Evolutionary conservation across 1,139 yeast species (phyloP), one percentile per base, ranked within the genome.

Genomic region (Yarrowia galli): DNA sequence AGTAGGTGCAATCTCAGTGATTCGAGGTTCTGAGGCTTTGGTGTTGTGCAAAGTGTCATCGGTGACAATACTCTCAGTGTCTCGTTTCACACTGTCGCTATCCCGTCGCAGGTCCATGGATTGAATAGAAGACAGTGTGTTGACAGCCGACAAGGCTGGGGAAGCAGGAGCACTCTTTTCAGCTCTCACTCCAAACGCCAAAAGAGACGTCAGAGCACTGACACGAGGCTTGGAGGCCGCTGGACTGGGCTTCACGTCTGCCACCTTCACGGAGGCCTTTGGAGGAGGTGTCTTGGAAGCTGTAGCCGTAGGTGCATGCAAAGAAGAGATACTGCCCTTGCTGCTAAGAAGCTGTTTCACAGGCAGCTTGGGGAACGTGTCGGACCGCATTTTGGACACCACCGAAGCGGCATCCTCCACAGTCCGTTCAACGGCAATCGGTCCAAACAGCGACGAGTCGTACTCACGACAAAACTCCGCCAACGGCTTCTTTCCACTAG

Each of bases 391-490:
- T 10, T 43, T 58, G 36, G 51, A 43, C 16, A 58, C 51, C 16
- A 58, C 64, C 2, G 64, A 43, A 9, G 64, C 49, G 5, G 64
- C 51, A 58, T 61, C 56, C 13, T 61, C 66, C n/a, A 48, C 56
- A 16, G 56, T 12, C 13, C 45, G 22, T 10, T 61, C 66, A 9
- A 61, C 56, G 7, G 66, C 46, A 3, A 61, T 40, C 0, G 66
- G 66, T 15, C 66, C 66, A 36, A 61, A 61, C 23, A 61, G 15
- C 5, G 66, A 46, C 3, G 66, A 23, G 20, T 68, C 68, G 28
- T 68, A 68, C 22, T 68, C 65, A 13, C 49, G 54, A 36, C 48
- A 68, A 16, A 51, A 56, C 25, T 60, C 65, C 4, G 69, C 16
- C 32, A 68, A 36, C 9, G 60, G 64, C 23, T 58, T 58, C 38